A percentile compares a stretch with the other conserved stretches of the same genome.
phyloP scores from a whole-genome alignment of 2,329 filamentous ascomycete genomes.

The Alternaria triticimaculans region DNA sequence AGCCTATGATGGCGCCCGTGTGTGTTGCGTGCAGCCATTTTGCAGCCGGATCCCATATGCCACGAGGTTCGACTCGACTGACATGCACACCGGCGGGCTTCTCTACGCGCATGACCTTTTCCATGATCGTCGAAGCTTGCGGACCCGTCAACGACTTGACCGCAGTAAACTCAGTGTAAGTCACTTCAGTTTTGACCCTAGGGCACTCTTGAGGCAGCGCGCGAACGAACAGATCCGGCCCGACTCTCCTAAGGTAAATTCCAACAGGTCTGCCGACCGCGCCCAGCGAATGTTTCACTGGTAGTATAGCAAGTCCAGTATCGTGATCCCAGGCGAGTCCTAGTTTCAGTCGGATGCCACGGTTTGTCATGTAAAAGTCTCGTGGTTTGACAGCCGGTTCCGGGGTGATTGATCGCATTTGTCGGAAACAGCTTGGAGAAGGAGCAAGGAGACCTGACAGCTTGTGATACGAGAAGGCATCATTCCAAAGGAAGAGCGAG shows the following conservation, averaged over 20 bases:
- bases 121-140: background rate
- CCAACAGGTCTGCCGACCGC: background rate
- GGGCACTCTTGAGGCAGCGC: slow-evolving; percentile 2
- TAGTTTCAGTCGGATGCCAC: slow-evolving; percentile 7
- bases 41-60: background rate
- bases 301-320: slow-evolving; percentile 10
- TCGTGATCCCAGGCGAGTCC: slow-evolving; percentile 8
- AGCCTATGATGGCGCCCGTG: slow-evolving; percentile 6
- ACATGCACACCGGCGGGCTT: background rate
- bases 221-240: slow-evolving; percentile 5
- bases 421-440: slow-evolving; percentile 1
- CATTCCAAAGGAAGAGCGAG: slow-evolving; percentile 13
- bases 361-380: slow-evolving; percentile 9
- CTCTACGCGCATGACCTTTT: background rate
- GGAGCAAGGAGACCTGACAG: slow-evolving; percentile 7
- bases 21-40: slow-evolving; percentile 4
- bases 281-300: slow-evolving; percentile 10
- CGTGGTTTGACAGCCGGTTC: slow-evolving; percentile 6
- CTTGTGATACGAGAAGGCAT: background rate
- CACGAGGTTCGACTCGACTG: slow-evolving; percentile 1
- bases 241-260: slow-evolving; percentile 7
- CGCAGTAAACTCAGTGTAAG: slow-evolving; percentile 5
- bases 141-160: background rate
- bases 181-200: background rate
- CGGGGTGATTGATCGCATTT: slow-evolving; percentile 3